phyloP scores from a whole-genome alignment of 768 basidiomycete species.

The Kwoniella sp. region DNA sequence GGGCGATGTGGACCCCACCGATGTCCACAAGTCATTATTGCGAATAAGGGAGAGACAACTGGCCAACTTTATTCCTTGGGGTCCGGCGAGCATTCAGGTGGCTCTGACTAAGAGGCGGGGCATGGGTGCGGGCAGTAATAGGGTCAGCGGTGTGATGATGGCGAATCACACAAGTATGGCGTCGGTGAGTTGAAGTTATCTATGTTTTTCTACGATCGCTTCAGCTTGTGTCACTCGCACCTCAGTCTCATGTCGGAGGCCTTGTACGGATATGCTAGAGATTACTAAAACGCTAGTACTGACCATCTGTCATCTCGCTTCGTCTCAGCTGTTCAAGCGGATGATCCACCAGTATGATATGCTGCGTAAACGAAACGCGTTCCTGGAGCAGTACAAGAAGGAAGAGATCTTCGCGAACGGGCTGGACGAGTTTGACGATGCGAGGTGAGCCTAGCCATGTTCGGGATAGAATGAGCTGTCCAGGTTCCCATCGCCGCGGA shows the following conservation, averaged over 20 bases:
- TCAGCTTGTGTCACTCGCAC: no score
- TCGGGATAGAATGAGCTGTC: background rate
- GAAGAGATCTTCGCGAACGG: slow-evolving; percentile 93
- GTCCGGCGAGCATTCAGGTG: slow-evolving; percentile 96
- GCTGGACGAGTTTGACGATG: slow-evolving; percentile 94
- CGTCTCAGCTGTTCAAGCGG: slow-evolving; percentile 79
- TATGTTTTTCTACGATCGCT: no score
- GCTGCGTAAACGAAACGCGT: slow-evolving; percentile 83
- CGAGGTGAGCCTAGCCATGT: slow-evolving; percentile 65
- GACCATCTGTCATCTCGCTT: no score
- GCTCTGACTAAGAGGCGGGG: slow-evolving; percentile 81
- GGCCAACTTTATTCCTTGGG: slow-evolving; percentile 99
- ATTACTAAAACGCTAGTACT: background rate
- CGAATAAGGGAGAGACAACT: slow-evolving; percentile 95
- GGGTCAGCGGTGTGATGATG: slow-evolving; percentile 96
- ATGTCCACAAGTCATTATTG: slow-evolving; percentile 95
- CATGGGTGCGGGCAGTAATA: slow-evolving; percentile 86
- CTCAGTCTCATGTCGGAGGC: no score
- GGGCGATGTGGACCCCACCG: slow-evolving; percentile 96
- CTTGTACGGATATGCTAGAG: background rate
- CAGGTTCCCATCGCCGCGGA: background rate
- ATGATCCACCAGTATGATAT: slow-evolving; percentile 95
- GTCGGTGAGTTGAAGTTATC: slow-evolving; percentile 80
- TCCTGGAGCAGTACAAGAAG: slow-evolving; percentile 96
- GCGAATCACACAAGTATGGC: slow-evolving; percentile 99